Evolutionary conservation across 352 stramenopile genomes (phyloP), one percentile per base, ranked within the genome.

Genomic region (Phytopythium helicoides): DNA sequence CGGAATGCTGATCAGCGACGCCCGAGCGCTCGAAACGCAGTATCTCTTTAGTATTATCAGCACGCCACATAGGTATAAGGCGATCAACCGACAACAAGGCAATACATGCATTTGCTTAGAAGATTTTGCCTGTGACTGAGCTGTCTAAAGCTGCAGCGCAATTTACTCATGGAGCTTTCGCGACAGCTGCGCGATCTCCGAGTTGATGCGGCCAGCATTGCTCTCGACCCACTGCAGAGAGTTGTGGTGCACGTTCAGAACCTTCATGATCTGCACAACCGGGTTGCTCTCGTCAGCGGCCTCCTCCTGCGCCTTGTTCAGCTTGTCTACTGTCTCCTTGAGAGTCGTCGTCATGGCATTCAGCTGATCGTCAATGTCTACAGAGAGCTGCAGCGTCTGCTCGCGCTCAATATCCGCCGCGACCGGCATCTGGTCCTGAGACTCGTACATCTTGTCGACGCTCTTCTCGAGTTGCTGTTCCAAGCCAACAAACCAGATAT

Each of bases 381-480:
- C 81, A 9, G 85, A 92, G 39, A 93, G 72, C 65, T 94, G 85
- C 42, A 94, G 64, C 41, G 82, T 91, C 56, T 92, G 80, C 61
- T 94, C 85, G 50, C 85, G 82, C 56, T 94, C 82, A 56, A 93
- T 92, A 49, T 94, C 85, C 0, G 85, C 85, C 8, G 85, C 78
- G 2, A 92, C 71, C 14, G 85, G 85, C 73, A 93, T 92, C 48
- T 93, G 85, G 28, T 90, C 76, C 56, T 94, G 82, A 26, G 75
- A 63, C 56, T 94, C 85, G 57, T 92, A 94, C 81, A 94, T 91
- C 50, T 94, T 94, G 78, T 94, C 85, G 12, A 94, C 81, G 47
- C 82, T 92, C 55, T 90, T 87, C 58, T 94, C 85, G 47, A 94
- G 56, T 90, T 92, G 78, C 85, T 94, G 44, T 14, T n/a, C n/a